Evolutionary conservation across 2,329 filamentous ascomycete species (phyloP).

Genomic region (Trichophaea hybrida): DNA sequence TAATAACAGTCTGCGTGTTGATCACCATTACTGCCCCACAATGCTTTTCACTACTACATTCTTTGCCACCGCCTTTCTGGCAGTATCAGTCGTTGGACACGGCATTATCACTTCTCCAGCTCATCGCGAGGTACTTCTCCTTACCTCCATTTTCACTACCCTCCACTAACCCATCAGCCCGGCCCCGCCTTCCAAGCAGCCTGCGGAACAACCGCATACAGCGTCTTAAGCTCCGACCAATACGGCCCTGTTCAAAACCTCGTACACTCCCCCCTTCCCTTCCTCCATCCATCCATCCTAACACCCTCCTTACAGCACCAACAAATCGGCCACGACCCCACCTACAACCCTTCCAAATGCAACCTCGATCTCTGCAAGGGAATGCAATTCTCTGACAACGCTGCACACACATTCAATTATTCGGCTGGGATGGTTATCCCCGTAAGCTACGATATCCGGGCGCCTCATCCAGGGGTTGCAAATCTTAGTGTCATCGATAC

Average conservation of each 20-base stretch:
- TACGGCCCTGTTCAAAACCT: slow-evolving; percentile 45
- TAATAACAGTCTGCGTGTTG: too few species aligned
- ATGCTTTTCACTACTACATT: too few species aligned
- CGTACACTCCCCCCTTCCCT: slow-evolving; percentile 35
- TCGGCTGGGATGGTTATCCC: slow-evolving; percentile 37
- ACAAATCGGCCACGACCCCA: slow-evolving; percentile 26
- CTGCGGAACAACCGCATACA: slow-evolving; percentile 42
- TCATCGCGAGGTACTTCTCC: not conserved
- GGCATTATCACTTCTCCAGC: not conserved
- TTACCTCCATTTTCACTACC: not conserved
- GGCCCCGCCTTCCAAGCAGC: slow-evolving; percentile 39
- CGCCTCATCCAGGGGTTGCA: slow-evolving; percentile 40
- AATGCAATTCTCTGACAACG: slow-evolving; percentile 43
- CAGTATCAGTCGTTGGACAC: too few species aligned
- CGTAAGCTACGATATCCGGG: slow-evolving; percentile 7
- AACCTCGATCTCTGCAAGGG: slow-evolving; percentile 45
- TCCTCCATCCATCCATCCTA: too few species aligned
- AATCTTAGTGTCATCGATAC: slow-evolving; percentile 47
- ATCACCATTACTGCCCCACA: too few species aligned
- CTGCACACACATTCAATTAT: slow-evolving; percentile 39
- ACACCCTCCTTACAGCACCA: too few species aligned
- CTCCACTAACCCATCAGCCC: slow-evolving; percentile 27
- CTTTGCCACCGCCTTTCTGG: too few species aligned
- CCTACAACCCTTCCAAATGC: slow-evolving; percentile 38
- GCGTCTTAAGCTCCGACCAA: slow-evolving; percentile 40